A percentile compares a stretch with the other conserved stretches of the same genome.
Evolutionary conservation across 208 protist species (phyloP).

Genomic region (Crithidia thermophila): DNA sequence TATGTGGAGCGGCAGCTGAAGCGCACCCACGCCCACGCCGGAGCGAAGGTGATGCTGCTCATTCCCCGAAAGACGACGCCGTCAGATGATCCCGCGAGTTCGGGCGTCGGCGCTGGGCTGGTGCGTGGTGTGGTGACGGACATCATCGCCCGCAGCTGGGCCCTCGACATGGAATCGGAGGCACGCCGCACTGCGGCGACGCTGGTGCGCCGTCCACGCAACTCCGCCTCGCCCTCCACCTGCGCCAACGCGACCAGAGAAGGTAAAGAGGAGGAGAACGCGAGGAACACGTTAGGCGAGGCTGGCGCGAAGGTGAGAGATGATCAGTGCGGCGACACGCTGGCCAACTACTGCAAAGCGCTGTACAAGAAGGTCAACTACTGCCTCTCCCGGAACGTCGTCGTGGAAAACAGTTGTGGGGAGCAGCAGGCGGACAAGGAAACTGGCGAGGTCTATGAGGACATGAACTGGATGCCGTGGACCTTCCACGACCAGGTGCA

Average conservation of each 20-base stretch:
- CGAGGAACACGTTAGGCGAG: too few relatives aligned
- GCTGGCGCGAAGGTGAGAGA: too few relatives aligned
- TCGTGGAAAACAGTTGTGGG: background rate
- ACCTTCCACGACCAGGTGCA: background rate
- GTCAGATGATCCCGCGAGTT: too few relatives aligned
- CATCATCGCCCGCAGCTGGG: slow-evolving; percentile 19
- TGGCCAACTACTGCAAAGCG: too few relatives aligned
- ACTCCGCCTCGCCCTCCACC: too few relatives aligned
- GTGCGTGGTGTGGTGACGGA: background rate
- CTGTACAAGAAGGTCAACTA: too few relatives aligned
- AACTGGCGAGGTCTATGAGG: background rate
- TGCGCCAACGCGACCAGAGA: background rate
- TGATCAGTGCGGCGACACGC: too few relatives aligned
- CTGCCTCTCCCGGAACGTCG: background rate
- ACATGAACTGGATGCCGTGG: slow-evolving; percentile 13
- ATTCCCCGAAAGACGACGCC: too few relatives aligned
- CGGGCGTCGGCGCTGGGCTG: too few relatives aligned
- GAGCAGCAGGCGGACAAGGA: background rate
- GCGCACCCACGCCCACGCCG: background rate
- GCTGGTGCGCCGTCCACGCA: too few relatives aligned
- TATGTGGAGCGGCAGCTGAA: slow-evolving; percentile 9
- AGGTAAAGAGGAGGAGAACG: too few relatives aligned
- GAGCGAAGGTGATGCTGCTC: slow-evolving; percentile 15
- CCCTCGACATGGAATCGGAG: background rate
- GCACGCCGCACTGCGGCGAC: background rate